Conservation (phyloP, 2,329 filamentous ascomycete species). For the Apiospora malaysiana region DNA sequence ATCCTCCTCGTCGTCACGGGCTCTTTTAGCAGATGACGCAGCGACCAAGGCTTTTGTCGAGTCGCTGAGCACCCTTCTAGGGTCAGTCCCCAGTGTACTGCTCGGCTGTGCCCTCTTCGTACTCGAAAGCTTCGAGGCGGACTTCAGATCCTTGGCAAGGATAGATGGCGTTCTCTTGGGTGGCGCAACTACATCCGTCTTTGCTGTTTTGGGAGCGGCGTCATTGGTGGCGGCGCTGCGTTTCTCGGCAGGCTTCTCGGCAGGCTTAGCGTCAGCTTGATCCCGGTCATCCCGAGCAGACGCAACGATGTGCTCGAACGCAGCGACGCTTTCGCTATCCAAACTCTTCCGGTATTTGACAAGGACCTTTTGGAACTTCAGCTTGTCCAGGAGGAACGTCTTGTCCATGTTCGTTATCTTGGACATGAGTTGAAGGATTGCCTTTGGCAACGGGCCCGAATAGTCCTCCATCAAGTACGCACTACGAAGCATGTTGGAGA, state of each 20-base stretch:
- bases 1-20: neutral
- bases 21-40: neutral
- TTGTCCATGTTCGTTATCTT: slow-evolving; percentile 66
- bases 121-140: slow-evolving; percentile 24
- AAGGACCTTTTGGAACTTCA: slow-evolving; percentile 70
- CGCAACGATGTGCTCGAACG: slow-evolving; percentile 46
- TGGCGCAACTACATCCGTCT: neutral
- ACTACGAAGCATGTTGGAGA: slow-evolving; percentile 60
- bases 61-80: slow-evolving; percentile 16
- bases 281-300: slow-evolving; percentile 36
- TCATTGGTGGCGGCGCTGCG: neutral
- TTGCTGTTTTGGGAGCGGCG: neutral
- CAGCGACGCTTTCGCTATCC: slow-evolving; percentile 59
- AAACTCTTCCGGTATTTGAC: slow-evolving; percentile 70
- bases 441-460: slow-evolving; percentile 59
- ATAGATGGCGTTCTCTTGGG: slow-evolving; percentile 20
- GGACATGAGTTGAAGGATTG: slow-evolving; percentile 65
- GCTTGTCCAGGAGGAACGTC: slow-evolving; percentile 63
- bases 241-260: slow-evolving; percentile 22
- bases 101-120: slow-evolving; percentile 20
- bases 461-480: slow-evolving; percentile 60
- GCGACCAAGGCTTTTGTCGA: slow-evolving; percentile 4
- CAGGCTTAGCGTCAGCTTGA: slow-evolving; percentile 29
- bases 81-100: neutral
- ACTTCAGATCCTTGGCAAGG: slow-evolving; percentile 24